Evolutionary conservation across 192 early-diverging fungal genomes (phyloP), one percentile per base, ranked within the genome.

Genomic region (Glomus cerebriforme): DNA sequence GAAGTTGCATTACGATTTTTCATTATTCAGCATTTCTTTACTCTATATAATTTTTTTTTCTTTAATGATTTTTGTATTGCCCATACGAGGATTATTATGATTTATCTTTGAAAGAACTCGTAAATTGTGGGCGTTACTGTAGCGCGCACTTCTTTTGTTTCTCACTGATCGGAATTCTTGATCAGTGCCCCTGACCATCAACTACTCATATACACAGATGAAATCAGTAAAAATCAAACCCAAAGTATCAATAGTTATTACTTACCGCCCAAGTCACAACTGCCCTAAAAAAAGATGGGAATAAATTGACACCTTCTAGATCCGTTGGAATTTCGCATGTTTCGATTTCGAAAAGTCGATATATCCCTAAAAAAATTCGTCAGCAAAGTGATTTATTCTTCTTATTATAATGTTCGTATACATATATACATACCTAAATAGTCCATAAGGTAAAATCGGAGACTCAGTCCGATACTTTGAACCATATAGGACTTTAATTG

Each of bases 401-500:
- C n/a, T n/a, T n/a, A n/a, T n/a, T n/a, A n/a, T n/a, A n/a, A n/a
- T n/a, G n/a, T n/a, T n/a, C n/a, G n/a, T n/a, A n/a, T n/a, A n/a
- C n/a, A n/a, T n/a, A n/a, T n/a, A n/a, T n/a, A n/a, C n/a, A n/a
- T 77, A 77, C 63, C 59, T 47, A 77, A 47, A 66, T 77, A 77
- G 47, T 77, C 63, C 75, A 77, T 77, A 47, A 77, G 65, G 29
- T 77, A 77, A 43, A 77, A 77, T 29, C 75, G 2, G 24, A 77
- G 43, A 66, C 39, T 77, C 27, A 66, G 26, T 13, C 39, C 75
- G 47, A 77, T 43, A 66, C 75, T 77, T 17, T 77, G 75, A 0
- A 77, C 75, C 63, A 77, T 77, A 66, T 43, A 77, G 3, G 63
- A 37, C 15, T 47, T 43, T 47, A 77, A 77, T 43, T 62, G 26